Percentiles rank a stretch among this genome's conserved stretches.
phyloP scores from a whole-genome alignment of 805 yeast genomes.

The Lachancea kluyveri region DNA sequence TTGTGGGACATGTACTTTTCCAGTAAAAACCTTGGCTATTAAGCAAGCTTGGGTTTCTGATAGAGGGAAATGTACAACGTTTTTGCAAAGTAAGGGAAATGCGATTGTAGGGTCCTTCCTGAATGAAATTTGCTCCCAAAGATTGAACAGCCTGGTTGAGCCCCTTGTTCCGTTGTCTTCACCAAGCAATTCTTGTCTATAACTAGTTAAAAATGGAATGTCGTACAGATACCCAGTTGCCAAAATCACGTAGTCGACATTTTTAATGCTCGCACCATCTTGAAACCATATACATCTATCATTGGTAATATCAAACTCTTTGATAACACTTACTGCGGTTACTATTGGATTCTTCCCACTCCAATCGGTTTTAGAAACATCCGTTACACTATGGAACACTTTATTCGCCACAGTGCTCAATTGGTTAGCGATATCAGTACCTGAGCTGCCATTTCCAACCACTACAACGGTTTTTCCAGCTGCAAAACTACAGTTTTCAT shows the following conservation, averaged over 20 bases:
- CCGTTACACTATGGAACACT: slow-evolving; percentile 50
- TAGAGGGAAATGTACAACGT: slow-evolving; percentile 55
- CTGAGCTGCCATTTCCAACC: slow-evolving; percentile 40
- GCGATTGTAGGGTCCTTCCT: slow-evolving; percentile 58
- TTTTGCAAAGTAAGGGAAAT: slow-evolving; percentile 55
- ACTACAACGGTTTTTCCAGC: slow-evolving; percentile 30
- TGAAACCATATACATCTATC: slow-evolving; percentile 25
- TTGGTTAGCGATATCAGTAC: slow-evolving; percentile 41
- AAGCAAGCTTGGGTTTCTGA: slow-evolving; percentile 62
- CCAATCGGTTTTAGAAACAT: slow-evolving; percentile 35
- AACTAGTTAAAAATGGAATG: slow-evolving; percentile 36
- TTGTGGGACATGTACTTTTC: slow-evolving; percentile 33
- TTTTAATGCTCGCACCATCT: slow-evolving; percentile 26
- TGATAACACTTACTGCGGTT: slow-evolving; percentile 26
- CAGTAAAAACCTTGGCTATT: slow-evolving; percentile 56
- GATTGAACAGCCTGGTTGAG: slow-evolving; percentile 33
- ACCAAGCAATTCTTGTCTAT: slow-evolving; percentile 16
- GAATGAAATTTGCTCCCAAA: slow-evolving; percentile 57
- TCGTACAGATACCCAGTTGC: slow-evolving; percentile 49
- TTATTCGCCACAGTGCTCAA: slow-evolving; percentile 25
- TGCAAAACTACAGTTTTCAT: slow-evolving; percentile 29
- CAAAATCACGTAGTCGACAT: slow-evolving; percentile 37
- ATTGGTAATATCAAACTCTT: slow-evolving; percentile 18
- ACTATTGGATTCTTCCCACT: slow-evolving; percentile 7
- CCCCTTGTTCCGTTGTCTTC: slow-evolving; percentile 20